These are phyloP conservation scores for Aspergillus sp. DNA, from an alignment of 2,329 filamentous ascomycete genomes.

Conservation along the genomic window DNA sequence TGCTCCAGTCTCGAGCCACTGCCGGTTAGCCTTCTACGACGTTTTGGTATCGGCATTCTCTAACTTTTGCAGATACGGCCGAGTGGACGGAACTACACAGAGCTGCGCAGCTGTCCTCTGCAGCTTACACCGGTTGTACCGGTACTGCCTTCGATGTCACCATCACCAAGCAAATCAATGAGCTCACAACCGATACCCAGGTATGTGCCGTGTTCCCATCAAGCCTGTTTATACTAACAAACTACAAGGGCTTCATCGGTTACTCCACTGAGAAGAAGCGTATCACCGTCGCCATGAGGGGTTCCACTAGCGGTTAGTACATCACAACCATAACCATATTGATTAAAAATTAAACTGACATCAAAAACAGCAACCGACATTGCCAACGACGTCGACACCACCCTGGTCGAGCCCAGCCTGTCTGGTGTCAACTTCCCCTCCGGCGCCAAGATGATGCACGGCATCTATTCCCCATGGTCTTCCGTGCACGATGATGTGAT, in stretches of 20 bases:
- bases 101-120: conserved; percentile 34
- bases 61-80: conserved; percentile 15
- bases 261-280: conserved; percentile 28
- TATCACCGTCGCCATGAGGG: conserved; percentile 34
- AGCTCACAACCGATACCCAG: conserved; percentile 29
- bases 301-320: conserved; percentile 30
- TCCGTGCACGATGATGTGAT: conserved; percentile 33
- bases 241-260: conserved; percentile 30
- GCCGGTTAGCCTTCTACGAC: neutral
- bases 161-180: conserved; percentile 31
- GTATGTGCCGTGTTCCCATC: conserved; percentile 2
- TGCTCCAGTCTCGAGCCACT: neutral
- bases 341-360: neutral
- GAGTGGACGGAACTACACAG: conserved; percentile 27
- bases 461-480: conserved; percentile 31
- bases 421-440: conserved; percentile 33
- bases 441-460: conserved; percentile 31
- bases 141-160: conserved; percentile 33
- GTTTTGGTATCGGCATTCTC: neutral
- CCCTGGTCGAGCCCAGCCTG: conserved; percentile 26
- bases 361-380: conserved; percentile 19
- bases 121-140: conserved; percentile 31
- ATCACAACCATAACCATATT: too few species aligned
- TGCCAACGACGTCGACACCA: conserved; percentile 31
- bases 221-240: neutral